These are phyloP conservation scores for Ophiorrhiza pumila DNA, from an alignment of 257 asterid genomes.

Conservation along the genomic window DNA sequence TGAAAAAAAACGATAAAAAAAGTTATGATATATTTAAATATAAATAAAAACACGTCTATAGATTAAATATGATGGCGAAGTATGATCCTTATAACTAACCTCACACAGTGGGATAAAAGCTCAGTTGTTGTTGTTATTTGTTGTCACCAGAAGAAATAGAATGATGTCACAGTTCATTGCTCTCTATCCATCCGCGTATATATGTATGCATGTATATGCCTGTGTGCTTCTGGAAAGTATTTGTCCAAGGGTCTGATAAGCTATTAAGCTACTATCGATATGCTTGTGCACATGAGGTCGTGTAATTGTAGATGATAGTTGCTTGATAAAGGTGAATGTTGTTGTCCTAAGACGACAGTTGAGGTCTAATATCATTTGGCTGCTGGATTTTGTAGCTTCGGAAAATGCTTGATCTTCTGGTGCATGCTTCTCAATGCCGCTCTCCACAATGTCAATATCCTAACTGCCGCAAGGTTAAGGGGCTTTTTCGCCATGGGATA, in stretches of 20 bases:
- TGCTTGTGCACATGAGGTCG: background rate
- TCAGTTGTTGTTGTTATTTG: too few species aligned
- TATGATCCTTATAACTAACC: too few species aligned
- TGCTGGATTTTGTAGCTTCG: constrained; percentile 59
- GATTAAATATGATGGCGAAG: too few species aligned
- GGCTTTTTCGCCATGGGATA: constrained; percentile 96
- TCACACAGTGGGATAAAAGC: too few species aligned
- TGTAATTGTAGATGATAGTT: background rate
- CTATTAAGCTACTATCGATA: background rate
- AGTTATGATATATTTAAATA: too few species aligned
- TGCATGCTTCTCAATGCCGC: constrained; percentile 95
- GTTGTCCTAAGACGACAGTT: background rate
- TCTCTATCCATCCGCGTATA: too few species aligned
- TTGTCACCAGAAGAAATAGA: background rate
- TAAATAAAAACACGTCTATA: too few species aligned
- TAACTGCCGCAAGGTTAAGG: constrained; percentile 93
- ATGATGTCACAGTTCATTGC: too few species aligned
- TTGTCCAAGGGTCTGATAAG: background rate
- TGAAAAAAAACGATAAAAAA: too few species aligned
- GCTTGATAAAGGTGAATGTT: background rate
- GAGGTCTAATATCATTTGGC: constrained; percentile 22
- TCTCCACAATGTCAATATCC: constrained; percentile 73
- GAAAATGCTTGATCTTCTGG: constrained; percentile 97
- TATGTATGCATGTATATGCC: background rate
- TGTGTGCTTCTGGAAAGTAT: background rate